A percentile compares a stretch with the other conserved stretches of the same genome.
Evolutionary conservation across 2,329 filamentous ascomycete genomes (phyloP).

Genomic region (Beauveria sp.): DNA sequence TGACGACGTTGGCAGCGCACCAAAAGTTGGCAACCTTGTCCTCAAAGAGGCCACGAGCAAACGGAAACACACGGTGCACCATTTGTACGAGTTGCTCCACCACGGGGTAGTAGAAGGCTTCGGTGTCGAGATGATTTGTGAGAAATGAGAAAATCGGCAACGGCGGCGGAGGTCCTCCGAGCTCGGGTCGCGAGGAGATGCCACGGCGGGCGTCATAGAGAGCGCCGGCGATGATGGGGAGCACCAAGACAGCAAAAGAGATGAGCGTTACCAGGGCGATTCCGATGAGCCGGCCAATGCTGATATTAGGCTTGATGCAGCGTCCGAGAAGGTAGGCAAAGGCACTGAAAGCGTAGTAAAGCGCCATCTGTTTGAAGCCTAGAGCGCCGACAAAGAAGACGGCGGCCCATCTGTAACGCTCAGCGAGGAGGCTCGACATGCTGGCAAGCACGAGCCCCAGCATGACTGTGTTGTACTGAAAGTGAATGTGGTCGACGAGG

Average conservation of each 20-base stretch:
- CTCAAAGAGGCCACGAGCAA: conserved; percentile 91
- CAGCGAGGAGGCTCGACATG: conserved; percentile 82
- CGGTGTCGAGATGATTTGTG: conserved; percentile 50
- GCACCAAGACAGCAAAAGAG: conserved; percentile 67
- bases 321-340: conserved; percentile 87
- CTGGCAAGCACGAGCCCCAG: conserved; percentile 81
- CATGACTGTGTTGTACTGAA: conserved; percentile 99
- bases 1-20: conserved; percentile 83
- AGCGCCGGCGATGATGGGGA: conserved; percentile 67
- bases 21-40: conserved; percentile 99
- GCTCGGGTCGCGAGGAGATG: conserved; percentile 48
- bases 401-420: conserved; percentile 78
- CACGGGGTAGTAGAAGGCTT: conserved; percentile 65
- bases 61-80: conserved; percentile 89
- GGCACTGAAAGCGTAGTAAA: conserved; percentile 91
- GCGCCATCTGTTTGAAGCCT: conserved; percentile 99
- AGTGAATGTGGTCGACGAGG: conserved; percentile 89
- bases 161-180: conserved; percentile 51
- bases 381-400: conserved; percentile 89
- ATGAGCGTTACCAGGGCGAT: conserved; percentile 67
- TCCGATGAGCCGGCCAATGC: conserved; percentile 58
- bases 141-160: conserved; percentile 56
- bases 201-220: conserved; percentile 60
- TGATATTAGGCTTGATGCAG: conserved; percentile 69
- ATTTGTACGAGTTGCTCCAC: conserved; percentile 75